Base-by-base conservation (phyloP, 768 basidiomycete species). In the Mrakia frigida region DNA sequence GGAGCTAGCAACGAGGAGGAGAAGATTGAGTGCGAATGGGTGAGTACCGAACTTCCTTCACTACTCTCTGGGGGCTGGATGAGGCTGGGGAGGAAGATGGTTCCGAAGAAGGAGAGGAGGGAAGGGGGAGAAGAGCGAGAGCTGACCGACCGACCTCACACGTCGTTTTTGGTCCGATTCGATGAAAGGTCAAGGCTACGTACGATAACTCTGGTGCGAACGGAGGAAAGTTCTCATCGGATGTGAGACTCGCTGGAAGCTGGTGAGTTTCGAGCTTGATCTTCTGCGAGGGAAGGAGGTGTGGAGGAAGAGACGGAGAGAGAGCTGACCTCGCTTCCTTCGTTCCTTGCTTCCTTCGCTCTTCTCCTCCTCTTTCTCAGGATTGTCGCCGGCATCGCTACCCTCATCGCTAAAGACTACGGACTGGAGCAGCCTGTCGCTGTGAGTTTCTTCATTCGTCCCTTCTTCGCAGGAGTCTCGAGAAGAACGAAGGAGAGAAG, bases 181-280 rank as follows among this genome's bases (percentile, higher is more conserved):
- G 87, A 88, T 59, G n/a, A n/a, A 96, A 92, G 92, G 82, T 94
- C 77, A 91, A 90, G 81, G 88, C 90, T 28, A 87, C 85, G 80
- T 92, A 87, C 84, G 92, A 96, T 82, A 87, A 90, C 74, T 78
- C 87, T 3, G 90, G 90, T 31, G 91, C 92, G 81, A 96, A 96
- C 82, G 82, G 87, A 78, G 78, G 85, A 78, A 88, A 91, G 74
- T 87, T 89, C 16, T 84, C 87, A 3, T 87, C 87, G 75, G 89
- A 90, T 41, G 88, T 91, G 73, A 88, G 93, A 79, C 89, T 98
- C 74, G 94, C 94, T 3, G 94, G 94, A 21, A 91, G 89, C 41
- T 98, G 94, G 77, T 75, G 39, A 68, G 74, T 68, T 9, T 28
- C 1, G 21, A 23, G 14, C 7, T 3, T 16, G 61, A 1, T 33